phyloP scores from a whole-genome alignment of 306 rosid species.

The Gynostemma pentaphyllum region DNA sequence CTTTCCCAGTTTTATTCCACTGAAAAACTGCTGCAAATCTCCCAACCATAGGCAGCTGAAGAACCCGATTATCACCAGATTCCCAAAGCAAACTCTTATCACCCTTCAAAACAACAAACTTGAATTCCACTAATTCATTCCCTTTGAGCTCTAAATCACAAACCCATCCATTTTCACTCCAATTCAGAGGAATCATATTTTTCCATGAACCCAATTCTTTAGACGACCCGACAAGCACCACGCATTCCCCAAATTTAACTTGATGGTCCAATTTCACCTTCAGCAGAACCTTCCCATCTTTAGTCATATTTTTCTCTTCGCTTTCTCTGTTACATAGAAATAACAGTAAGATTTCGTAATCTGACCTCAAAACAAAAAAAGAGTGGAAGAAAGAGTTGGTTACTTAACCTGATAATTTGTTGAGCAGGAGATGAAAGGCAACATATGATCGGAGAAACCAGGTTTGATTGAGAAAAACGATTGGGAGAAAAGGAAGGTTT shows the following conservation, averaged over 20 bases:
- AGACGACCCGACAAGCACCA: slow-evolving; percentile 60
- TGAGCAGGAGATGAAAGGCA: slow-evolving; percentile 7
- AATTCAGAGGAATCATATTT: slow-evolving; percentile 40
- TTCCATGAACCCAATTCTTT: slow-evolving; percentile 80
- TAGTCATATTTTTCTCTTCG: slow-evolving; percentile 17
- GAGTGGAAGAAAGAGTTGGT: background rate
- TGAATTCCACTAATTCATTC: slow-evolving; percentile 38
- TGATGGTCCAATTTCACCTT: slow-evolving; percentile 59
- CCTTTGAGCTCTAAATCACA: slow-evolving; percentile 38
- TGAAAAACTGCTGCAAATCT: slow-evolving; percentile 35
- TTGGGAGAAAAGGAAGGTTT: background rate
- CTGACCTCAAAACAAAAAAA: background rate
- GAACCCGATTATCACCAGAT: slow-evolving; percentile 50
- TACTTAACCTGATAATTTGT: background rate
- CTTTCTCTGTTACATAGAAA: slow-evolving; percentile 39
- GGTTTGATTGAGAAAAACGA: background rate
- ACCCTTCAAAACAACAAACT: slow-evolving; percentile 34
- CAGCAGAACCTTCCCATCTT: slow-evolving; percentile 32
- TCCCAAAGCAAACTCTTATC: slow-evolving; percentile 56
- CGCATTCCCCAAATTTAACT: slow-evolving; percentile 70
- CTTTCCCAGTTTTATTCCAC: slow-evolving; percentile 50
- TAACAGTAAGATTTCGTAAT: background rate
- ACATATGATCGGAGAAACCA: slow-evolving; percentile 4
- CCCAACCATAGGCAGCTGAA: slow-evolving; percentile 49
- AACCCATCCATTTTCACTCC: slow-evolving; percentile 83